Base-by-base conservation (phyloP, 2,329 filamentous ascomycete genomes). In the Lanzia echinophila region DNA sequence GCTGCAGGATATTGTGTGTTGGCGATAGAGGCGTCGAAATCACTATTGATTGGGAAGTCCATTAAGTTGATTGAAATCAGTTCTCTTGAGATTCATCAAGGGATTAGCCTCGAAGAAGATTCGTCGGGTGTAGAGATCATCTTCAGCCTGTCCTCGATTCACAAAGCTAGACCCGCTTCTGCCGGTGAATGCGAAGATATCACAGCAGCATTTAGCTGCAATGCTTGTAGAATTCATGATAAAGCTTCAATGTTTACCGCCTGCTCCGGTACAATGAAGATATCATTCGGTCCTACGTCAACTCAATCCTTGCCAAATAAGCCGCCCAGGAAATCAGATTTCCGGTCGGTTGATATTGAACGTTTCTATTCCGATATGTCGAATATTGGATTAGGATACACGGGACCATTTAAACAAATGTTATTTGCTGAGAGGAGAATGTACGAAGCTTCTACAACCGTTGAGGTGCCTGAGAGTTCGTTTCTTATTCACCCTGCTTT, bases 1-100 rank as follows among this genome's bases (percentile, higher is more conserved):
- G 75, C 72, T 2, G 75, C 75, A 2, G 75, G 70, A 0, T 78
- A 77, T 58, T 70, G 73, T 34, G 56, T 72, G 3, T 17, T 39
- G 36, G 17, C 33, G n/a, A 12, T 39, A 20, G 34, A 41, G 12
- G 33, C 20, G 3, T 20, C 42, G 5, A 44, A 28, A 19, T 15
- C 11, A 15, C 19, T 47, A 3, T 10, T 19, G 11, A 11, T 11
- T 12, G 24, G 28, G 12, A 47, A 19, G 19, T 17, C 28, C 11
- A 20, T 46, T 8, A 11, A 20, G n/a, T 13, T 46, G 3, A 22
- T 24, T 31, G 50, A 53, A 10, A 10, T 51, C 7, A 10, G 44
- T 2, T n/a, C 44, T 28, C 15, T 51, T n/a, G 6, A 34, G 38
- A 43, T 51, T 15, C n/a, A n/a, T 5, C 11, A 19, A 45, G 49